A percentile compares a stretch with the other conserved stretches of the same genome.
These are phyloP conservation scores for Tritrichomonas musculus DNA, from an alignment of 208 protist species.

Conservation along the genomic window DNA sequence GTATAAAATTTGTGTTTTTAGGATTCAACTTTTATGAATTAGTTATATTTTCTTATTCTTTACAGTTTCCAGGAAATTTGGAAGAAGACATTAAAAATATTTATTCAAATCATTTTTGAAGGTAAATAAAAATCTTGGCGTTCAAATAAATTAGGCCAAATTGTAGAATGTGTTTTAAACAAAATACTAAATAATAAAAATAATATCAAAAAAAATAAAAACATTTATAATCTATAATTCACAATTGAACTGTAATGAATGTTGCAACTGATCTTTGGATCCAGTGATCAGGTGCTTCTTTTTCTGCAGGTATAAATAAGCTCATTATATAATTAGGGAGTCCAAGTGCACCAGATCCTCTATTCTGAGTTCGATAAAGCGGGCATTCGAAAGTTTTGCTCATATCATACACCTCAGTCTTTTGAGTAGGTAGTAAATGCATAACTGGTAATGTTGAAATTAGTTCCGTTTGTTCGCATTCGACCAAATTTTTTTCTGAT, in stretches of 20 bases:
- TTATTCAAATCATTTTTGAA: too few relatives aligned
- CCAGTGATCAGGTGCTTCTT: background rate
- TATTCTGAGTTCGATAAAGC: slow-evolving; percentile 23
- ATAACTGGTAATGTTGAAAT: slow-evolving; percentile 89
- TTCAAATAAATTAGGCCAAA: too few relatives aligned
- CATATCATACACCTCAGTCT: slow-evolving; percentile 46
- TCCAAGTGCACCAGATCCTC: slow-evolving; percentile 8
- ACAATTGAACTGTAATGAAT: background rate
- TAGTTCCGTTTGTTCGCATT: slow-evolving; percentile 89
- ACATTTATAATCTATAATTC: too few relatives aligned
- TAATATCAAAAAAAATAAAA: too few relatives aligned
- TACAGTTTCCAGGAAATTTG: too few relatives aligned
- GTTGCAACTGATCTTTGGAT: background rate
- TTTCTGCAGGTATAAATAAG: background rate
- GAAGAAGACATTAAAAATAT: too few relatives aligned
- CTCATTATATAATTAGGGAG: slow-evolving; percentile 23
- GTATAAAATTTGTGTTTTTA: too few relatives aligned
- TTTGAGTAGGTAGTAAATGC: slow-evolving; percentile 81
- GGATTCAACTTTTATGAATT: too few relatives aligned
- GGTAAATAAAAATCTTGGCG: too few relatives aligned
- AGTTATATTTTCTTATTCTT: too few relatives aligned
- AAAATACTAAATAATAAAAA: too few relatives aligned
- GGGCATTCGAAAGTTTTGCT: background rate
- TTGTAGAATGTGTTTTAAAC: too few relatives aligned
- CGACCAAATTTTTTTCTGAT: slow-evolving; percentile 70